These are phyloP conservation scores for Phalaenopsis equestris DNA, from an alignment of 106 monocot species.

Conservation along the genomic window DNA sequence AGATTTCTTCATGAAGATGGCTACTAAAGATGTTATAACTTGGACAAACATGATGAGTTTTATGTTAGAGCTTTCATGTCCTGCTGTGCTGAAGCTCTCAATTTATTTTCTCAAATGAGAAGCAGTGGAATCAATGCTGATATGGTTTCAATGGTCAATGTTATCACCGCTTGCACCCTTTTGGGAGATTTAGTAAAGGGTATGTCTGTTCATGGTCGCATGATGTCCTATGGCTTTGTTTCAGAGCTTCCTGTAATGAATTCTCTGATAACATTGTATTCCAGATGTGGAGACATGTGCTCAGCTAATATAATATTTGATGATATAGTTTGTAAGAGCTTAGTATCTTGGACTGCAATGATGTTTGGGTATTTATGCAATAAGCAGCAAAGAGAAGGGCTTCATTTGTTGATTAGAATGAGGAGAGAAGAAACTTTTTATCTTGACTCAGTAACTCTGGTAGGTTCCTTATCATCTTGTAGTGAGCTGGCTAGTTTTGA, in stretches of 20 bases:
- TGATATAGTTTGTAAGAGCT: slow-evolving; percentile 14
- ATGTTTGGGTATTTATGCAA: slow-evolving; percentile 33
- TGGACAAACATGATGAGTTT: slow-evolving; percentile 39
- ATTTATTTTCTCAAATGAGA: slow-evolving; percentile 26
- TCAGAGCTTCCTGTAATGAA: slow-evolving; percentile 21
- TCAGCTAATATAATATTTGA: slow-evolving; percentile 26
- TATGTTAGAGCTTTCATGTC: slow-evolving; percentile 13
- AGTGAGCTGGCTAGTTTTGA: slow-evolving; percentile 20
- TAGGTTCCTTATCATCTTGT: slow-evolving; percentile 19
- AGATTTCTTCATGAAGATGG: slow-evolving; percentile 24
- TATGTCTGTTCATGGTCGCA: slow-evolving; percentile 19
- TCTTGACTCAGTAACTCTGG: slow-evolving; percentile 25
- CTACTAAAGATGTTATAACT: slow-evolving; percentile 27
- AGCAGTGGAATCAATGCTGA: slow-evolving; percentile 26
- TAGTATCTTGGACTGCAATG: slow-evolving; percentile 52
- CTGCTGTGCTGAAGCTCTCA: slow-evolving; percentile 14
- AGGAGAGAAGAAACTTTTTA: slow-evolving; percentile 25
- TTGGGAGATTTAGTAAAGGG: slow-evolving; percentile 28
- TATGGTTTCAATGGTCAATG: slow-evolving; percentile 18
- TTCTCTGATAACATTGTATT: slow-evolving; percentile 40
- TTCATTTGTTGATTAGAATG: slow-evolving; percentile 29
- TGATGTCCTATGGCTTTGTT: slow-evolving; percentile 17
- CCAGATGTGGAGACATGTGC: slow-evolving; percentile 21
- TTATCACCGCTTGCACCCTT: slow-evolving; percentile 24
- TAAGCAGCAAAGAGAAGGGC: slow-evolving; percentile 16